Evolutionary conservation across 2,329 filamentous ascomycete genomes (phyloP).

Genomic region (Aureobasidium sp.): DNA sequence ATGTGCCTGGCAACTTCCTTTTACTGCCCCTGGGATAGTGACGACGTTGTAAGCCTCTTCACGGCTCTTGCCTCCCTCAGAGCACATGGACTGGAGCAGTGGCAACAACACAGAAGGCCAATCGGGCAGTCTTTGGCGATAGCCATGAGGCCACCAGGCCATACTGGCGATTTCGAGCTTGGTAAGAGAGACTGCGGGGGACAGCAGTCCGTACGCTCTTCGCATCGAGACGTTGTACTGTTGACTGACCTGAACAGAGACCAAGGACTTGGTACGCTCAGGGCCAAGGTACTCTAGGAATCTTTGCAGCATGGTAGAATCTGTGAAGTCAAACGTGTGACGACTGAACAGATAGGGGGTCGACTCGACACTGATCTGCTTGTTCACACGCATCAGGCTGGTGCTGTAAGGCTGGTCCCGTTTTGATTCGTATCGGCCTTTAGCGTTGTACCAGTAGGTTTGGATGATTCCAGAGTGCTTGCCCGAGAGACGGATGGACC

Average conservation of each 20-base stretch:
- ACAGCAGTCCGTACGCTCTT: neutral
- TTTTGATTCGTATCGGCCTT: neutral
- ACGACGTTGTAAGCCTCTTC: neutral
- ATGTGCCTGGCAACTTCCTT: neutral
- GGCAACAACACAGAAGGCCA: neutral
- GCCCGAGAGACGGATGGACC: neutral
- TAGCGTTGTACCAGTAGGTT: neutral
- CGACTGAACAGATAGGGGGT: slow-evolving; percentile 1
- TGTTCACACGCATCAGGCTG: neutral
- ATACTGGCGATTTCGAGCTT: neutral
- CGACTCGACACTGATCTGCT: neutral
- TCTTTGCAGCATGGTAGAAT: neutral
- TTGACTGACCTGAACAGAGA: neutral
- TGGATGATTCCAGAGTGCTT: neutral
- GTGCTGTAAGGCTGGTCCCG: neutral
- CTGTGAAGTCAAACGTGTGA: neutral
- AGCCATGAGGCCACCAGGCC: too few species aligned
- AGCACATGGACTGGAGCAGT: neutral
- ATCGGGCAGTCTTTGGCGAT: neutral
- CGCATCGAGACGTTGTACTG: neutral
- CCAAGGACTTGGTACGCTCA: neutral
- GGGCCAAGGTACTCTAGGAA: neutral
- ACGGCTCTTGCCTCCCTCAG: neutral
- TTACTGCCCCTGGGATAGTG: neutral
- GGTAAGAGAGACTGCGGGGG: neutral